phyloP scores from a whole-genome alignment of 495 filamentous ascomycete genomes.

The Neurospora africana region DNA sequence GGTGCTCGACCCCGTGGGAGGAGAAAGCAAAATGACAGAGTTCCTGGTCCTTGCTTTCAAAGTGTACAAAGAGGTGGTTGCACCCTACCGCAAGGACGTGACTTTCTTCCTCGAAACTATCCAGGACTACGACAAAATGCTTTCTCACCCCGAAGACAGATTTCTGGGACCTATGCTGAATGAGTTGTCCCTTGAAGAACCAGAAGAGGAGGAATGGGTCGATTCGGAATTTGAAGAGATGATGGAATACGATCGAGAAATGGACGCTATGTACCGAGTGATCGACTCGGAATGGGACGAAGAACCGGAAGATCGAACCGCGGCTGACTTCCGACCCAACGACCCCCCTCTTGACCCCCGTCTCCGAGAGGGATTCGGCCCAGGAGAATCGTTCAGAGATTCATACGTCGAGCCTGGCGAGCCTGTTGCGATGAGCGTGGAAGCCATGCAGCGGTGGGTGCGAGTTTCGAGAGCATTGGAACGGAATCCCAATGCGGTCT shows the following conservation, averaged over 20 bases:
- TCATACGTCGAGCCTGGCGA: not conserved
- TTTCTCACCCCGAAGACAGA: not conserved
- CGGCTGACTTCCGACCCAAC: not conserved
- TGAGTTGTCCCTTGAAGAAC: not conserved
- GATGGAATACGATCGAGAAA: not conserved
- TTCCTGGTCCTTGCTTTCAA: not conserved
- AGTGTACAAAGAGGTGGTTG: not conserved
- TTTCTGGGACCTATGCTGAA: not conserved
- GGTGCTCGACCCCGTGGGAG: not conserved
- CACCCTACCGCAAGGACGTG: not conserved
- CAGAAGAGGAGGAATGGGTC: not conserved
- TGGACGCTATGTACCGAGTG: not conserved
- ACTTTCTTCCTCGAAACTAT: not conserved
- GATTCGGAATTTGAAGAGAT: not conserved
- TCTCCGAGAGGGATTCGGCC: not conserved
- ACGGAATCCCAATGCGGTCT: not conserved
- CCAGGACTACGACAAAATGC: not conserved
- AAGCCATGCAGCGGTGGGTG: not conserved
- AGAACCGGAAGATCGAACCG: not conserved
- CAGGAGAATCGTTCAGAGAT: not conserved
- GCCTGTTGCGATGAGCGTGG: not conserved
- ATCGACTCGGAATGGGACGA: not conserved
- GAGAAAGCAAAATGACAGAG: not conserved
- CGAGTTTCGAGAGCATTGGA: not conserved
- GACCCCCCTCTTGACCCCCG: not conserved